Base-by-base conservation (phyloP, 73 alveolate genomes). In the Paramecium biaurelia region DNA sequence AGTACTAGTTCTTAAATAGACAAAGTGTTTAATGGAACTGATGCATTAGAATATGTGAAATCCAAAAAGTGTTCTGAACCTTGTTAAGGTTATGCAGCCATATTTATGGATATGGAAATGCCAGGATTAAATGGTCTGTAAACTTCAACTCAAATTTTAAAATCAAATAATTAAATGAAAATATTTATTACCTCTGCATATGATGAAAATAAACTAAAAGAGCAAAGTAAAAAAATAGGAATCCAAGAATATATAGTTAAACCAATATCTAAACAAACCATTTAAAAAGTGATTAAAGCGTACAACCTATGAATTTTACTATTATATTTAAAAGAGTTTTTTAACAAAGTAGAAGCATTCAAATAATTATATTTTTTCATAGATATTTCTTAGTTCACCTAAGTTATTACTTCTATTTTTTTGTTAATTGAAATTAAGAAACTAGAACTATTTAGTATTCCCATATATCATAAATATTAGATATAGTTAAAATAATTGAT, bases 51-150 rank as follows among this genome's bases (percentile, higher is more conserved):
- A 20, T 2, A 15, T 24, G 7, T 21, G 11, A 14, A 24, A 7
- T 56, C 70, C 15, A 49, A 42, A 68, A 56, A 56, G 37, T 79
- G 90, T 79, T 42, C 41, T 1, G 56, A 85, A 42, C 3, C 24
- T 10, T 59, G 86, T 85, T 56, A 23, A 59, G 93, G 93, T 32
- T 85, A 85, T 85, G 21, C 10, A 23, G 42, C 42, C 5, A 85
- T 85, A 5, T 59, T 85, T 21, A 85, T 85, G 93, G 93, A 85
- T 57, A 35, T 57, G 32, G 87, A 85, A 68, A 85, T 85, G 93
- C 93, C 93, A 24, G 26, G 28, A 9, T 18, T 85, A 20, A 20
- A 45, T 85, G 93, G 93, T 21, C 2, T 57, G 32, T 6, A 85
- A 57, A 32, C 68, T 24, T 32, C 90, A 26, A 23, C 45, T 23